Conservation (phyloP, 1,139 yeast species). For the Magnusiomyces paraingens region DNA sequence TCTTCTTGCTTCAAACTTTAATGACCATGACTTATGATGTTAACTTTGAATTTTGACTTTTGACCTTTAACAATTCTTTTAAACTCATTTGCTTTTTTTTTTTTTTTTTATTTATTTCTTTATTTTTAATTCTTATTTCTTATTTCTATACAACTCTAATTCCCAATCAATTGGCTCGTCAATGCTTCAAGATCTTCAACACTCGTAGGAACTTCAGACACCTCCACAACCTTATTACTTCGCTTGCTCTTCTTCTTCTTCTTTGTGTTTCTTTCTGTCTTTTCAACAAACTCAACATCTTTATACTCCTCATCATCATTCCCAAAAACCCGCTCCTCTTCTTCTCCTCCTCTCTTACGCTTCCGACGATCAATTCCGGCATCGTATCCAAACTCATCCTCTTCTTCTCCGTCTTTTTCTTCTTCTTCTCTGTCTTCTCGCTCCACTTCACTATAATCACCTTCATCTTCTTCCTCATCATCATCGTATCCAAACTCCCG, state of each 20-base stretch:
- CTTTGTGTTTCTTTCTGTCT: conserved; percentile 34
- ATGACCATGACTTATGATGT: background rate
- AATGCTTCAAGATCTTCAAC: conserved; percentile 91
- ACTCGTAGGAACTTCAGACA: conserved; percentile 74
- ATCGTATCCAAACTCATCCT: conserved; percentile 16
- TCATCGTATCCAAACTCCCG: conserved; percentile 38
- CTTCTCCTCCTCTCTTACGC: conserved; percentile 10
- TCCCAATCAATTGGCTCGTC: conserved; percentile 55
- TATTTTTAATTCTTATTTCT: no score
- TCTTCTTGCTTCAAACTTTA: no score
- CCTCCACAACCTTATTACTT: conserved; percentile 49
- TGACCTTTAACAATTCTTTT: background rate
- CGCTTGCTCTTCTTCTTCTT: conserved; percentile 27
- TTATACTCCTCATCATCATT: conserved; percentile 19
- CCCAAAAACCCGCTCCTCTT: background rate
- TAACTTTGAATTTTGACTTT: background rate
- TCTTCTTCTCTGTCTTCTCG: conserved; percentile 40
- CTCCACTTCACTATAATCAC: conserved; percentile 35
- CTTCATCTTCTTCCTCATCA: conserved; percentile 43
- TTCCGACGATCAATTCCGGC: conserved; percentile 10
- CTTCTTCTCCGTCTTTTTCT: conserved; percentile 28
- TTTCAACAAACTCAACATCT: conserved; percentile 14
- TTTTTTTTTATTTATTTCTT: no score
- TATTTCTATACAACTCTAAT: conserved; percentile 4
- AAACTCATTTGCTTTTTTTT: no score